Evolutionary conservation across 2,329 filamentous ascomycete genomes (phyloP).

Genomic region (Phialophora chinensis): DNA sequence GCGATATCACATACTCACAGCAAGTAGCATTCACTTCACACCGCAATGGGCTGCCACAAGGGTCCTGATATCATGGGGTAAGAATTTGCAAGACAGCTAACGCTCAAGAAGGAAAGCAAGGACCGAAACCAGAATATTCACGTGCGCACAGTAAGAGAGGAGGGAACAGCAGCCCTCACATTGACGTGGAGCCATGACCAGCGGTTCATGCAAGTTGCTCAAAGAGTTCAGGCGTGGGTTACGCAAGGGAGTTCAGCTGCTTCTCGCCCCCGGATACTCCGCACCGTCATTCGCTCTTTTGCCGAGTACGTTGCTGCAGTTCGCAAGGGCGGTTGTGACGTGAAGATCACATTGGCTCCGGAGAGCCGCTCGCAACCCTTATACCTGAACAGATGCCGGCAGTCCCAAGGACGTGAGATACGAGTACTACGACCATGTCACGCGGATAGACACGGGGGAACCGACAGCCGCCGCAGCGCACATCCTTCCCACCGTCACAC

Average conservation of each 20-base stretch:
- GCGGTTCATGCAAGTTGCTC: constrained; percentile 26
- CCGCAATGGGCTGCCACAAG: neutral
- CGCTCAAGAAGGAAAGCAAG: no score
- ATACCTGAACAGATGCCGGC: neutral
- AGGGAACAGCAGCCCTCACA: constrained; percentile 16
- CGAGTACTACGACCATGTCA: constrained; percentile 5
- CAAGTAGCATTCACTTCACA: neutral
- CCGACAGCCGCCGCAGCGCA: neutral
- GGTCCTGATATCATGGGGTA: neutral
- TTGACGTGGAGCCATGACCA: constrained; percentile 10
- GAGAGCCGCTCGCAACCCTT: neutral
- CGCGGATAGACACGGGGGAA: constrained; percentile 9
- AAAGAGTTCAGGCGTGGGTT: constrained; percentile 16
- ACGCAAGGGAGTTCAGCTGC: constrained; percentile 5
- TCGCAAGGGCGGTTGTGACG: constrained; percentile 6
- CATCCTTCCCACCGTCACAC: neutral
- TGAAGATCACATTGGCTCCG: neutral
- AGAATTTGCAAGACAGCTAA: neutral
- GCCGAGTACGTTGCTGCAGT: neutral
- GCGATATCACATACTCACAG: neutral
- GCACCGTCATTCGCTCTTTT: neutral
- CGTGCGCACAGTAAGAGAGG: constrained; percentile 6
- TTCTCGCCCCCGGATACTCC: constrained; percentile 7
- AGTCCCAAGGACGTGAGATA: constrained; percentile 2
- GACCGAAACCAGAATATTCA: neutral